phyloP scores from a whole-genome alignment of 1,139 yeast species.

The Zygoascus sp. region DNA sequence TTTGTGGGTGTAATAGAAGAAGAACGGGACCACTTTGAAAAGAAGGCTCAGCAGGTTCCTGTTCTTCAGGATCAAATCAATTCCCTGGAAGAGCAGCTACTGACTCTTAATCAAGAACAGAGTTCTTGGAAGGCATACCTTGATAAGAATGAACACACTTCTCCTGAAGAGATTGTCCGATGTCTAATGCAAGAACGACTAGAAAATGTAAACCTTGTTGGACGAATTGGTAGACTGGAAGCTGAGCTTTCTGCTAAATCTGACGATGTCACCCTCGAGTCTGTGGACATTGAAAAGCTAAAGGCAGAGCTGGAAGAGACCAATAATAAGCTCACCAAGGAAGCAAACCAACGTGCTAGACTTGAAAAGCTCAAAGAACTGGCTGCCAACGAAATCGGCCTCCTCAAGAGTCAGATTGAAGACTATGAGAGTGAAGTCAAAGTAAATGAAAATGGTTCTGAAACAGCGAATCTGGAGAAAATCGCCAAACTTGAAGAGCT shows the following conservation, averaged over 20 bases:
- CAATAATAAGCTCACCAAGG: constrained; percentile 32
- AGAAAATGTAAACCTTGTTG: constrained; percentile 32
- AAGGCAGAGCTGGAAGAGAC: constrained; percentile 37
- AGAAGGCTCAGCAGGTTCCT: constrained; percentile 43
- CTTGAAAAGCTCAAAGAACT: constrained; percentile 52
- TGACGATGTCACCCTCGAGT: constrained; percentile 25
- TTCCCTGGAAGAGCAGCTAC: constrained; percentile 50
- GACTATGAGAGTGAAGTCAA: constrained; percentile 37
- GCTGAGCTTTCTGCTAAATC: constrained; percentile 30
- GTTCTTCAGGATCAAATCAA: constrained; percentile 46
- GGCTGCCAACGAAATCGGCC: constrained; percentile 57
- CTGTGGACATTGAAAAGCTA: constrained; percentile 36
- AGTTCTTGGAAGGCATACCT: constrained; percentile 37
- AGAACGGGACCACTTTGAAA: constrained; percentile 44
- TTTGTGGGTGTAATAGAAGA: constrained; percentile 50
- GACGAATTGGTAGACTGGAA: constrained; percentile 34
- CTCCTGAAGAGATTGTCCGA: constrained; percentile 35
- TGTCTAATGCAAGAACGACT: constrained; percentile 33
- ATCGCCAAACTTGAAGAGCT: constrained; percentile 46
- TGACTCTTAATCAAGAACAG: constrained; percentile 44
- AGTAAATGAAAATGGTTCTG: constrained; percentile 19
- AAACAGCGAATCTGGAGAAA: constrained; percentile 22
- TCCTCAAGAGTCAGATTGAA: constrained; percentile 48
- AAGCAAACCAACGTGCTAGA: constrained; percentile 39
- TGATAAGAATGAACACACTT: constrained; percentile 29